Conservation (phyloP, 2,329 filamentous ascomycete genomes). For the Emydomyces testavorans region DNA sequence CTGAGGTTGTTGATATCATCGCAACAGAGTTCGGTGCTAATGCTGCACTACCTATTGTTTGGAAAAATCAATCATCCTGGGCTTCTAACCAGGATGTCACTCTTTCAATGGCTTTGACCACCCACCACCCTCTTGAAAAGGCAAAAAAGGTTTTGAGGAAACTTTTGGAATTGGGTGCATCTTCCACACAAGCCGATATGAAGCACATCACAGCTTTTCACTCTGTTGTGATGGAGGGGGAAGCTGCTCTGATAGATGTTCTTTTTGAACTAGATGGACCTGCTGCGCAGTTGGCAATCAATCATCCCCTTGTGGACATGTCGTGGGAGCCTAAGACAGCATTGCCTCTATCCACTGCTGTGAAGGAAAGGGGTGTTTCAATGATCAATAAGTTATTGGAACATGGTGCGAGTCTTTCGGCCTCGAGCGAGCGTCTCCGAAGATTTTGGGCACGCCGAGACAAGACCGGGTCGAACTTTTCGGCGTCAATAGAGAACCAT, state of each 20-base stretch:
- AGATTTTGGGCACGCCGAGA: slow-evolving; percentile 26
- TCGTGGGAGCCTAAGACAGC: not conserved
- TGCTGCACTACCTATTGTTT: slow-evolving; percentile 29
- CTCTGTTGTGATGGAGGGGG: slow-evolving; percentile 43
- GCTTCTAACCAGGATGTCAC: not conserved
- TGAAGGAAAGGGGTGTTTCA: slow-evolving; percentile 35
- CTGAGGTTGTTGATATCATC: slow-evolving; percentile 56
- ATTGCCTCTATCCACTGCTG: slow-evolving; percentile 9
- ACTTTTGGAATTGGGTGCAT: slow-evolving; percentile 46
- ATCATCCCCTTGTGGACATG: slow-evolving; percentile 4
- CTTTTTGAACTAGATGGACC: slow-evolving; percentile 12
- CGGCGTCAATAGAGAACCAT: slow-evolving; percentile 38
- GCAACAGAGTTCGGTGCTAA: slow-evolving; percentile 66
- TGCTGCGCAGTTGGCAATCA: slow-evolving; percentile 11
- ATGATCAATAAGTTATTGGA: slow-evolving; percentile 50
- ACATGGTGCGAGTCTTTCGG: slow-evolving; percentile 48
- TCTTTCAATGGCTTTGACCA: slow-evolving; percentile 8
- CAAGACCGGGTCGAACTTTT: slow-evolving; percentile 35
- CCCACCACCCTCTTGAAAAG: slow-evolving; percentile 2
- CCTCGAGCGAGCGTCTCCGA: slow-evolving; percentile 37
- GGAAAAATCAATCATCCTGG: slow-evolving; percentile 41
- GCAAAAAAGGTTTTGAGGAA: slow-evolving; percentile 2
- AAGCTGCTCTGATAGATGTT: slow-evolving; percentile 18
- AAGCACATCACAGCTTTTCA: slow-evolving; percentile 54
- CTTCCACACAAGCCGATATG: slow-evolving; percentile 57